A percentile compares a stretch with the other conserved stretches of the same genome.
These are phyloP conservation scores for Curvularia verruculosa DNA, from an alignment of 2,329 filamentous ascomycete genomes.

Conservation along the genomic window DNA sequence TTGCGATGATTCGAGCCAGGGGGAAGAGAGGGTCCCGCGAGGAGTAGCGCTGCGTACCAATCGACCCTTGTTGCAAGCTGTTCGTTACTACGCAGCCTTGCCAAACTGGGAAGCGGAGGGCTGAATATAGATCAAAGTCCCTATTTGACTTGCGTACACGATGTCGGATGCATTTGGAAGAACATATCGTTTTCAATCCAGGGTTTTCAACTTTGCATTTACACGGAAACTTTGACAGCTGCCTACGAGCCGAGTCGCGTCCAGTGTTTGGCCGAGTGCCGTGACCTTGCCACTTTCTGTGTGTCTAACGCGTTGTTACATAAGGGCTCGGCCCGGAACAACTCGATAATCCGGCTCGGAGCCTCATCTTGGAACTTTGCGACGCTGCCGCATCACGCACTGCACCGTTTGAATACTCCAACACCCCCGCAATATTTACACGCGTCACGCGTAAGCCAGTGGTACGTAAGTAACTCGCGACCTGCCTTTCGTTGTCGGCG, in stretches of 20 bases:
- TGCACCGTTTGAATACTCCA: constrained; percentile 7
- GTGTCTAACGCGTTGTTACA: constrained; percentile 6
- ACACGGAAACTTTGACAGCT: constrained; percentile 3
- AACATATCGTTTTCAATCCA: not conserved
- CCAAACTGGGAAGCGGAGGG: constrained; percentile 30
- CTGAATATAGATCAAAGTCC: constrained; percentile 26
- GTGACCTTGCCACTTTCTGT: constrained; percentile 8
- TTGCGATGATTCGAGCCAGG: constrained; percentile 34
- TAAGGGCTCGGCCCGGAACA: constrained; percentile 11
- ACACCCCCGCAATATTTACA: constrained; percentile 4
- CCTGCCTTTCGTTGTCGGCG: constrained; percentile 8
- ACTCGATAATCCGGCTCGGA: constrained; percentile 7
- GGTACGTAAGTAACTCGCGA: not conserved
- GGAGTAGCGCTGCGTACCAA: constrained; percentile 29
- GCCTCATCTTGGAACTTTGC: constrained; percentile 17
- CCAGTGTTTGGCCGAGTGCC: constrained; percentile 18
- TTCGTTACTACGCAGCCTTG: constrained; percentile 24
- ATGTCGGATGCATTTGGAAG: not conserved
- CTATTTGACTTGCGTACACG: not conserved
- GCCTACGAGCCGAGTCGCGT: constrained; percentile 2
- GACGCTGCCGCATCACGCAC: constrained; percentile 11
- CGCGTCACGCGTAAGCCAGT: constrained; percentile 12
- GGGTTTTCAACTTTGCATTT: not conserved
- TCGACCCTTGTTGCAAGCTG: constrained; percentile 43
- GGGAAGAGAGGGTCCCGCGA: constrained; percentile 25